Base-by-base conservation (phyloP, 2,329 filamentous ascomycete species). In the Diaporthe vexans region DNA sequence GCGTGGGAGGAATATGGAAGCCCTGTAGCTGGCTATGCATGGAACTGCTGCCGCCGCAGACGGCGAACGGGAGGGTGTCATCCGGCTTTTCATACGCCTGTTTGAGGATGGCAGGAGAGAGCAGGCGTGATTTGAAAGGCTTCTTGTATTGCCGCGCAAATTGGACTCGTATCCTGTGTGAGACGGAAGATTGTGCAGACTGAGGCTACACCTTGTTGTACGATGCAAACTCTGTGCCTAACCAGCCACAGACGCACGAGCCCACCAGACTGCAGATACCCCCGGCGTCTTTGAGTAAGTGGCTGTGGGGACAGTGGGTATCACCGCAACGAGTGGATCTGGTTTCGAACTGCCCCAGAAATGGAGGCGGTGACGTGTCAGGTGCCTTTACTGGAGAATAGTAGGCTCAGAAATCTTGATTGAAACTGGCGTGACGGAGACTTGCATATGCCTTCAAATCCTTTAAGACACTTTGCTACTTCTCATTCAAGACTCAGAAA, bases 301-400 rank as follows among this genome's bases (percentile, higher is more conserved):
- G 54, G n/a, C 57, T 75, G 63, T 73, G 59, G 73, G n/a, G 71
- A 52, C 63, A 8, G 56, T 73, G 73, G 73, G 11, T 61, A 72
- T 68, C 61, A 56, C 40, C 17, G 52, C 46, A 35, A 54, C 46
- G 57, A 40, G 57, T 74, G 61, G 70, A 65, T 65, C 67, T 35
- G 48, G 54, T 61, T 74, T 71, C 68, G 57, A 58, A 51, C 57
- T 37, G 63, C 57, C 71, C 63, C 71, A 43, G 51, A 65, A 61
- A 52, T 59, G 37, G 63, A 65, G 63, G 48, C 56, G 37, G 71
- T 73, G 73, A 73, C 73, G 71, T 75, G 71, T 69, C 51, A 59
- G 67, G 17, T 33, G 54, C 37, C 51, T 37, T 54, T 46, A 13
- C 43, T 54, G 52, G 21, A 43, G 29, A 26, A 71, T 13, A 40